phyloP scores from a whole-genome alignment of 352 stramenopile genomes.

The Peronospora destructor region DNA sequence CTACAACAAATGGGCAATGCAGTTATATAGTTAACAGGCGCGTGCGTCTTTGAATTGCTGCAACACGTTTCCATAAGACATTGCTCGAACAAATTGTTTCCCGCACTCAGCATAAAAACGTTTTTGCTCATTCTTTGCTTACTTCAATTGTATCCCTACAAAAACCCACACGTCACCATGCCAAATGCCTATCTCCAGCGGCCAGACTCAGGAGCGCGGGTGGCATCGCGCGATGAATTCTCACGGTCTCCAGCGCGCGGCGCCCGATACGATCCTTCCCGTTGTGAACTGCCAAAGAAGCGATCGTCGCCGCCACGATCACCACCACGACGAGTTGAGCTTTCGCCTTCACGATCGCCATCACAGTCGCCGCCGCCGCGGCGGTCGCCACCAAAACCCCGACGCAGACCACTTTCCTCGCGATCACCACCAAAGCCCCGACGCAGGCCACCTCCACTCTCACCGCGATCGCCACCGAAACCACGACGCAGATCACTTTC shows the following conservation, averaged over 20 bases:
- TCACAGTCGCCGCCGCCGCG: no score
- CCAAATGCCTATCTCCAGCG: slow-evolving; percentile 48
- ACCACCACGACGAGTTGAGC: slow-evolving; percentile 9
- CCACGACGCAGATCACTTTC: slow-evolving; percentile 12
- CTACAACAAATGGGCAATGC: no score
- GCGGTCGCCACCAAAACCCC: slow-evolving; percentile 18
- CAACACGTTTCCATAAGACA: no score
- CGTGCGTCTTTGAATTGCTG: no score
- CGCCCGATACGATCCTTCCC: slow-evolving; percentile 55
- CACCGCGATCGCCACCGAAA: no score
- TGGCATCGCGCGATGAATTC: slow-evolving; percentile 25
- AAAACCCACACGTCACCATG: background rate
- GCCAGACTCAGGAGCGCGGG: slow-evolving; percentile 51
- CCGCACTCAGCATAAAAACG: no score
- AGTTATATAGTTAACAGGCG: no score
- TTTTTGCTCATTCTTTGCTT: background rate
- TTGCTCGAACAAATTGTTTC: no score
- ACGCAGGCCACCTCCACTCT: no score
- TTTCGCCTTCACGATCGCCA: slow-evolving; percentile 21
- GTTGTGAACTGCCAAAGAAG: slow-evolving; percentile 38
- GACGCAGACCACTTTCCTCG: background rate
- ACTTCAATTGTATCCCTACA: background rate
- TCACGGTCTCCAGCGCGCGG: slow-evolving; percentile 34
- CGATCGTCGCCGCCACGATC: slow-evolving; percentile 34
- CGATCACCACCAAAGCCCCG: slow-evolving; percentile 29